phyloP scores from a whole-genome alignment of 495 filamentous ascomycete species.

The Xylaria sp. region DNA sequence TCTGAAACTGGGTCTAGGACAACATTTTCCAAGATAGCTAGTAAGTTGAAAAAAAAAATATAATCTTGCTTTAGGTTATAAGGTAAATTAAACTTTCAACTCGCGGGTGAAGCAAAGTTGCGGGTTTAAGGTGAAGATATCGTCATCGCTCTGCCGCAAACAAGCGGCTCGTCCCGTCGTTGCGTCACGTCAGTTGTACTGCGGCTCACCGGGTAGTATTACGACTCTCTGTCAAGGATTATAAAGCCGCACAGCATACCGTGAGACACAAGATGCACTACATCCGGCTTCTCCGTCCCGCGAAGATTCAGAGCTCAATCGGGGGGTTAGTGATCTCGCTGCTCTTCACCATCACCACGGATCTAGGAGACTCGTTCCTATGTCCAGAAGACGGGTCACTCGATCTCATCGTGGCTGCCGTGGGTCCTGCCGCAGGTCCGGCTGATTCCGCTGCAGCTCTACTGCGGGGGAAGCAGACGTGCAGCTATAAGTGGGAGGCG shows the following conservation, averaged over 20 bases:
- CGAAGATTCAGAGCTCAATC: constrained; percentile 51
- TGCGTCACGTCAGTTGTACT: not conserved
- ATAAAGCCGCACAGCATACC: not conserved
- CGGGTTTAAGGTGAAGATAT: not conserved
- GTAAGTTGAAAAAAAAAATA: not conserved
- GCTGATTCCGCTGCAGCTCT: constrained; percentile 11
- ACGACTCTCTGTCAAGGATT: not conserved
- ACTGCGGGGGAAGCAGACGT: not conserved
- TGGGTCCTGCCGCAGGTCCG: constrained; percentile 45
- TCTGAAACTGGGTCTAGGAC: not conserved
- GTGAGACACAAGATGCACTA: constrained; percentile 64
- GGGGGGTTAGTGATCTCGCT: constrained; percentile 48
- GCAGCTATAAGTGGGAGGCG: constrained; percentile 41
- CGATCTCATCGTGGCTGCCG: constrained; percentile 57
- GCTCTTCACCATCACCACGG: constrained; percentile 82
- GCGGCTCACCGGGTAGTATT: not conserved
- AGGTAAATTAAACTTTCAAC: not conserved
- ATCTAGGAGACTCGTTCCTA: constrained; percentile 88
- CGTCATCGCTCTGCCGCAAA: not conserved
- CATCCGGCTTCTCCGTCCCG: constrained; percentile 75
- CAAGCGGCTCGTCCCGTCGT: not conserved
- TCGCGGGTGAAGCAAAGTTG: not conserved
- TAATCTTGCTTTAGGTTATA: not conserved
- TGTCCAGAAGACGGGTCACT: constrained; percentile 64
- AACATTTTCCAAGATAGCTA: too few species aligned